Base-by-base conservation (phyloP, 371 early-diverging fungal genomes). In the Entomophthora muscae region DNA sequence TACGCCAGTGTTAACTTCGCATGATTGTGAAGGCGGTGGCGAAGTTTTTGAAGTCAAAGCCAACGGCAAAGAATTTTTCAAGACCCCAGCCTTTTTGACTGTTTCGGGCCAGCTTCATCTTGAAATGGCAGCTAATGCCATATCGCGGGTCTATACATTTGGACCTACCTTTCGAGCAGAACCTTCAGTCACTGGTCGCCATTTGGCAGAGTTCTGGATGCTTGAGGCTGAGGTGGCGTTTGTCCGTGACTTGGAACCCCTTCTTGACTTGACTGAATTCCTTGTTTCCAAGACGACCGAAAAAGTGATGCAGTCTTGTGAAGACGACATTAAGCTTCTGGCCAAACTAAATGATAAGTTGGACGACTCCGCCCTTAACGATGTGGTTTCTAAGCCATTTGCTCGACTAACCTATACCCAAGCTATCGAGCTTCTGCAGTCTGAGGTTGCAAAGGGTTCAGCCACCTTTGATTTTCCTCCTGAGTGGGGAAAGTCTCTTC, bases 1-100 rank as follows among this genome's bases (percentile, higher is more conserved):
- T 61, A 91, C 94, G 3, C 95, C 95, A 0, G 73, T 90, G 0
- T 59, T 93, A 66, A 93, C 93, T 0, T 76, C 87, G 12, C 79
- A 83, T 66, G 94, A 94, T 67, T 95, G 94, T 73, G 95, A 95
- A 68, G 95, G 93, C n/a, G 95, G 85, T n/a, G 92, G 93, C 7
- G 91, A 91, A 69, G 87, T 85, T 0, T 94, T 95, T 68, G 70
- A 75, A 52, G 76, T 85, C 0, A 66, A 71, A 21, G 52, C n/a
- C 33, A 62, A 29, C 66, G 64, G 57, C 61, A 65, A 66, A 55
- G 33, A 55, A 29, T 92, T 91, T 67, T 93, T 92, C 69, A 82
- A 79, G 27, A 77, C 76, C 31, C 83, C 85, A 2, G 84, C 78
- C 5, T 89, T 86, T 65, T 67, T 92, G 29, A 93, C 95, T 0